Conservation (phyloP, 805 yeast genomes). For the Metschnikowia borealis region DNA sequence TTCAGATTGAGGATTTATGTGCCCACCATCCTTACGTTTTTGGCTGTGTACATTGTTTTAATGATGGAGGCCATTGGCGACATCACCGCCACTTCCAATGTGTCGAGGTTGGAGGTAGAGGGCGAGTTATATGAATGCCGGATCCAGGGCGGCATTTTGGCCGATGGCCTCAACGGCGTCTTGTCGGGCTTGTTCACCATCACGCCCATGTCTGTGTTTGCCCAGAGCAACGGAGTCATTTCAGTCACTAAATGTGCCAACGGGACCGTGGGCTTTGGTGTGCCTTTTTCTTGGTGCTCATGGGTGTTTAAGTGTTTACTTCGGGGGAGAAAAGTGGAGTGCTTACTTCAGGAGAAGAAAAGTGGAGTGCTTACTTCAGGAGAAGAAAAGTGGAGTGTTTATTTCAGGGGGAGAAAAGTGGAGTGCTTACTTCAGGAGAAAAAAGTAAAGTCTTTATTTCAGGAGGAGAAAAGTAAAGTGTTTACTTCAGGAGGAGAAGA, state of each 20-base stretch:
- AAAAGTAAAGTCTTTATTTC: no score
- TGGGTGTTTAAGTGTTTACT: no score
- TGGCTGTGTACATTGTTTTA: conserved; percentile 74
- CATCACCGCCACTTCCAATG: conserved; percentile 89
- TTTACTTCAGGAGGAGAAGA: no score
- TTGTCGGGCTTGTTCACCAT: conserved; percentile 75
- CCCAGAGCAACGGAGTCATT: conserved; percentile 92
- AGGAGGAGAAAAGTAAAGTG: no score
- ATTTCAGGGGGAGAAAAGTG: no score
- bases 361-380: no score
- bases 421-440: no score
- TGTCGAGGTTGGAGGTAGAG: conserved; percentile 76
- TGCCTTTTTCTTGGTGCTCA: conserved; percentile 10
- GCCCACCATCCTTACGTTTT: conserved; percentile 77
- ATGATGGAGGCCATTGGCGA: conserved; percentile 96
- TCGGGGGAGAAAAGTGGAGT: no score
- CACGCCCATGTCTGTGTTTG: conserved; percentile 86
- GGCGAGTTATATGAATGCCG: conserved; percentile 80
- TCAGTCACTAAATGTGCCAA: conserved; percentile 77
- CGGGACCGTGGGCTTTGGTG: conserved; percentile 11
- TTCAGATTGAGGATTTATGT: conserved; percentile 73
- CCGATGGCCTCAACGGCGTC: conserved; percentile 81
- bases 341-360: no score
- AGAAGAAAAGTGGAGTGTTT: no score
- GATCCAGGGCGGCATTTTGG: conserved; percentile 86